A percentile compares a stretch with the other conserved stretches of the same genome.
phyloP scores from a whole-genome alignment of 2,329 filamentous ascomycete species.

The Epicoccum nigrum region DNA sequence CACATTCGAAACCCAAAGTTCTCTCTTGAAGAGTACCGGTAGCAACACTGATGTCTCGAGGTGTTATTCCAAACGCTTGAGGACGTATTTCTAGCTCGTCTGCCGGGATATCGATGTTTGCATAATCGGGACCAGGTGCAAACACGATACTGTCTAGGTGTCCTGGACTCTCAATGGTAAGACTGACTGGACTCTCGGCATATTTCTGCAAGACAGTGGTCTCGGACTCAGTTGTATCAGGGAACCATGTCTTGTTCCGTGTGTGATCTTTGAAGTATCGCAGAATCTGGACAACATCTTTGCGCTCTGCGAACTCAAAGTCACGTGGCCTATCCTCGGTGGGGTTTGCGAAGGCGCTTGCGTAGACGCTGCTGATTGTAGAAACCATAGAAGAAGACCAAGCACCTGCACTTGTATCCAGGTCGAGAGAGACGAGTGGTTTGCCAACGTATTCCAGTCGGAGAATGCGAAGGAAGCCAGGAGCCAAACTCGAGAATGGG shows the following conservation, averaged over 20 bases:
- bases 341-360: background rate
- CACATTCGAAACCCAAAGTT: slow-evolving; percentile 19
- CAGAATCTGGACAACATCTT: background rate
- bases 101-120: background rate
- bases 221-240: background rate
- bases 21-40: slow-evolving; percentile 1
- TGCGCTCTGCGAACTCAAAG: slow-evolving; percentile 4
- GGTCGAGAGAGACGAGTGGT: background rate
- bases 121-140: background rate
- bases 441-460: slow-evolving; percentile 4
- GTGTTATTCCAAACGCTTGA: slow-evolving; percentile 5
- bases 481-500: slow-evolving; percentile 1
- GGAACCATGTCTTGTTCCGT: background rate
- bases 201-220: background rate
- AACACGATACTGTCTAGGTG: slow-evolving; percentile 1
- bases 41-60: slow-evolving; percentile 1
- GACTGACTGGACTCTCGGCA: background rate
- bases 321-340: background rate
- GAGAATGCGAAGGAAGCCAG: slow-evolving; percentile 2
- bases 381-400: background rate
- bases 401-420: background rate
- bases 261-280: slow-evolving; percentile 4
- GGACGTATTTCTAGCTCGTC: slow-evolving; percentile 1
- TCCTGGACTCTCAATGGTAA: slow-evolving; percentile 1
- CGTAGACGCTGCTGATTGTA: slow-evolving; percentile 1